These are phyloP conservation scores for Hyphodiscus hymeniophilus DNA, from an alignment of 495 filamentous ascomycete species.

Conservation along the genomic window DNA sequence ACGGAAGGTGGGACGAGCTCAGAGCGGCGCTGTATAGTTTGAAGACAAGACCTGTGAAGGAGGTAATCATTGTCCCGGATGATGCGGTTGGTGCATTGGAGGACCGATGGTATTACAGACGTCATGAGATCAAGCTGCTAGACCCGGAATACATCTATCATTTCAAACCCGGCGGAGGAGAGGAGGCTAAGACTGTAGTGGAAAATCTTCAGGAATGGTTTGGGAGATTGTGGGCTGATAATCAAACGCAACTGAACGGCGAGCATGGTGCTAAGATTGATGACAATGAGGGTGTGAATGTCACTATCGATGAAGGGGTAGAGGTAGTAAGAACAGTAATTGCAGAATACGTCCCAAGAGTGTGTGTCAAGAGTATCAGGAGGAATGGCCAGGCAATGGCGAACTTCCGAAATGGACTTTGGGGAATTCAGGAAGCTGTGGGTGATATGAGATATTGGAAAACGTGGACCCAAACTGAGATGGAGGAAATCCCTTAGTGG, in stretches of 20 bases:
- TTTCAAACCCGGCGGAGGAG: neutral
- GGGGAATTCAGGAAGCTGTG: conserved; percentile 8
- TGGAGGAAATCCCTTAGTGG: too few species aligned
- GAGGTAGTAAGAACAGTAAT: neutral
- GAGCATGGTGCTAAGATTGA: neutral
- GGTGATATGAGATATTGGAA: conserved; percentile 18
- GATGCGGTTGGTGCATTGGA: conserved; percentile 7
- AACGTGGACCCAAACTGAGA: conserved; percentile 10
- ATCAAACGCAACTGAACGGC: neutral
- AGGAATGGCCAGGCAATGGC: conserved; percentile 8
- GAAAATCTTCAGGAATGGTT: conserved; percentile 13
- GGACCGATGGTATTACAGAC: conserved; percentile 10
- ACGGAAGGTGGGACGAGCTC: conserved; percentile 2
- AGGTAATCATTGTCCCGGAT: conserved; percentile 16
- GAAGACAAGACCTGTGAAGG: conserved; percentile 4
- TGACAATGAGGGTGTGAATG: neutral
- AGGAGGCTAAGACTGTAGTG: conserved; percentile 1
- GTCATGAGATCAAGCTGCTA: conserved; percentile 2
- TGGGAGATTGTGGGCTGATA: conserved; percentile 11
- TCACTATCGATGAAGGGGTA: neutral
- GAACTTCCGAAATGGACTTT: conserved; percentile 8
- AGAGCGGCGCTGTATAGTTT: conserved; percentile 9
- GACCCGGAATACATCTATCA: conserved; percentile 3
- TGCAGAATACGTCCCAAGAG: conserved; percentile 4
- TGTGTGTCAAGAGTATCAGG: conserved; percentile 14